Base-by-base conservation (phyloP, 345 rosid genomes). In the Linum lewisii region DNA sequence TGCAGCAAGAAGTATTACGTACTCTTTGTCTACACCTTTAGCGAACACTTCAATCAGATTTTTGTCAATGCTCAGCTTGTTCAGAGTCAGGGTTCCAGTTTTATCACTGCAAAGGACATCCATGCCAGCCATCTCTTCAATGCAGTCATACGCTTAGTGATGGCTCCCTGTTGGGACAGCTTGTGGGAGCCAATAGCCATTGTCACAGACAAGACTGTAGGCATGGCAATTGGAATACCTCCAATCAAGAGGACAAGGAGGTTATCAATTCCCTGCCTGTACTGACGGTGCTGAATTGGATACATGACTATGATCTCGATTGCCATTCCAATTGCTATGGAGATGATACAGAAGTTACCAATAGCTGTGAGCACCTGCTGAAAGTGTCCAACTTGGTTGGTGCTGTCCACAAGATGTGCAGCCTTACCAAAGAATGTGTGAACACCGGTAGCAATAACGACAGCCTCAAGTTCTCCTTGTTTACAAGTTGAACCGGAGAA, bases 71-170 rank as follows among this genome's bases (percentile, higher is more conserved):
- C 81, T 88, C 58, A 88, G 78, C 77, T 85, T 88, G 83, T 88
- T 88, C 0, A 88, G 82, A 4, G 96, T 88, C 53, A 88, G 66
- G 6, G 96, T 86, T 25, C 96, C 96, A 3, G 96, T 88, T 73
- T 86, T 86, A 21, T 88, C 96, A 20, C 96, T 88, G 70, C 96
- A 85, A 11, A 87, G 81, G 63, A 87, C 95, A 69, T 87, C 95
- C 95, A 87, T 87, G 23, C 96, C 94, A 8, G 94, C 96, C 96
- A 86, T 79, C 68, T 88, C 94, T 64, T 88, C 96, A 4, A 88
- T 88, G 96, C 94, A 50, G 95, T 86, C 96, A 88, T 88, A 24
- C 96, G 77, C 76, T 88, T 88, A 2, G 96, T 88, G 63, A 88
- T 88, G 51, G 96, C 96, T 37, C 94, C 96, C 66, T 88, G 94